Evolutionary conservation across 139 green algal genomes (phyloP).

Genomic region (Chlamydomonas sp.): DNA sequence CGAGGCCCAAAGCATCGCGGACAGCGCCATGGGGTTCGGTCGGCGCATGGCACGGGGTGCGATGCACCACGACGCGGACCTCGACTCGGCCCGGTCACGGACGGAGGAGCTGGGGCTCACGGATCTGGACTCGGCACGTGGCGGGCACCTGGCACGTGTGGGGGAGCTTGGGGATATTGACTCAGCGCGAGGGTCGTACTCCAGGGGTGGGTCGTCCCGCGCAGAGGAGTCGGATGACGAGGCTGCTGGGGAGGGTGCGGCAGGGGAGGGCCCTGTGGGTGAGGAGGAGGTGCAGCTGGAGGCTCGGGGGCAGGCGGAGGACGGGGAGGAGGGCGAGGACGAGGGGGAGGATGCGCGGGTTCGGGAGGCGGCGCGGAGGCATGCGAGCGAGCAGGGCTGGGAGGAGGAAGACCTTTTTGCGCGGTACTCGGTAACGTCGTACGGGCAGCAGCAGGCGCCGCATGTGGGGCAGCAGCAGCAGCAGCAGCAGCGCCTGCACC

Average conservation of each 20-base stretch:
- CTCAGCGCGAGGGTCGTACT: conserved; percentile 27
- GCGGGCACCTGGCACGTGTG: neutral
- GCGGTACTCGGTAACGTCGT: conserved; percentile 50
- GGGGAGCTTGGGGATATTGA: conserved; percentile 21
- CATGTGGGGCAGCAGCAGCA: conserved; percentile 24
- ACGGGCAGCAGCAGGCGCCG: conserved; percentile 17
- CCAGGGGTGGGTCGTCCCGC: neutral
- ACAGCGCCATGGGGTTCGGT: conserved; percentile 43
- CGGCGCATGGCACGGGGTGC: neutral
- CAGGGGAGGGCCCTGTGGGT: neutral
- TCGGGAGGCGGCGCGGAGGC: neutral
- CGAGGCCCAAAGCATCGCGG: conserved; percentile 36
- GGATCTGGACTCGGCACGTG: conserved; percentile 27
- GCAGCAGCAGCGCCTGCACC: neutral
- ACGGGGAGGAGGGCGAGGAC: neutral
- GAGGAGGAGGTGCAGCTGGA: conserved; percentile 3
- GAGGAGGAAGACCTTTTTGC: conserved; percentile 47
- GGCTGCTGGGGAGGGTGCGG: neutral
- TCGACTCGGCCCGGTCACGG: conserved; percentile 17
- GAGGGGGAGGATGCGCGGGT: conserved; percentile 4
- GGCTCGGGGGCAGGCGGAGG: neutral
- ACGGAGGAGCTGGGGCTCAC: neutral
- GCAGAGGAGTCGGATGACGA: neutral
- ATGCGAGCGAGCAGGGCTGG: neutral
- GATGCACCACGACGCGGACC: neutral